phyloP scores from a whole-genome alignment of 1,284 basidiomycete genomes.

The Sporisorium graminicola region DNA sequence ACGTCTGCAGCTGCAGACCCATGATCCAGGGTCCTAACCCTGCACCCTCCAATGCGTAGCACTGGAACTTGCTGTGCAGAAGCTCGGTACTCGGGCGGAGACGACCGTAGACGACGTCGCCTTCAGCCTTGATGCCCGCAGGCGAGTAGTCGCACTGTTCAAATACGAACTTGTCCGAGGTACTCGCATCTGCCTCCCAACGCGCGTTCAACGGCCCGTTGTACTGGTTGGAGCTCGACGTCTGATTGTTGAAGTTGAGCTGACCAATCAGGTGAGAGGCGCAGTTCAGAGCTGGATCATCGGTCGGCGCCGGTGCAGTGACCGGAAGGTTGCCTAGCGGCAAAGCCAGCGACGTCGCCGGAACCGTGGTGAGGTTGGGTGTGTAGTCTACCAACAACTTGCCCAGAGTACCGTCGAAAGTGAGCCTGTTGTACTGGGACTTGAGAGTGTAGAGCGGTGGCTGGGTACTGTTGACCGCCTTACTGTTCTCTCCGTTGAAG shows the following conservation, averaged over 20 bases:
- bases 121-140: conserved; percentile 10
- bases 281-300: conserved; percentile 19
- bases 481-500: conserved; percentile 25
- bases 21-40: conserved; percentile 4
- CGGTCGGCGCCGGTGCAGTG: conserved; percentile 2
- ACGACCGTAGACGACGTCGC: conserved; percentile 23
- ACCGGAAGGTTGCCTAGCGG: background rate
- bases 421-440: conserved; percentile 1
- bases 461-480: conserved; percentile 8
- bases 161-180: conserved; percentile 26
- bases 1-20: conserved; percentile 11
- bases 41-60: conserved; percentile 6
- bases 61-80: conserved; percentile 12
- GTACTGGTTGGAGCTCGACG: conserved; percentile 21
- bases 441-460: conserved; percentile 15
- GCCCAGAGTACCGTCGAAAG: conserved; percentile 13
- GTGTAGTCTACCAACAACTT: conserved; percentile 27
- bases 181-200: conserved; percentile 17
- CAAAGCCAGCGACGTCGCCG: background rate
- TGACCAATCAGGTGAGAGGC: background rate
- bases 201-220: conserved; percentile 21
- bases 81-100: conserved; percentile 22
- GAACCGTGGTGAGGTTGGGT: conserved; percentile 16
- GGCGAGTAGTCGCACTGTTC: conserved; percentile 36
- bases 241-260: conserved; percentile 28